These are phyloP conservation scores for Malassezia psittaci DNA, from an alignment of 1,284 basidiomycete genomes.

Conservation along the genomic window DNA sequence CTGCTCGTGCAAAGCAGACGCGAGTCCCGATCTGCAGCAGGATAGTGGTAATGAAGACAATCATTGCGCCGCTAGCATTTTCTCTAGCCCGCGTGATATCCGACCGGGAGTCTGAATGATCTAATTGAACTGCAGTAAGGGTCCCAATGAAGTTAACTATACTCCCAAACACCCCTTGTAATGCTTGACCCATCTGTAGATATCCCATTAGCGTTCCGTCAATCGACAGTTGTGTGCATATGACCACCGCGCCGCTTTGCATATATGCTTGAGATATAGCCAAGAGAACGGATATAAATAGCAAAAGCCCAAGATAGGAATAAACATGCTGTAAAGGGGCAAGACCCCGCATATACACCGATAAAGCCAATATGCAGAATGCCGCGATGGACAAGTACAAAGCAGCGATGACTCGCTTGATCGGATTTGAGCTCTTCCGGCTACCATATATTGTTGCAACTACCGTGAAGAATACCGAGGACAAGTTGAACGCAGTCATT, in stretches of 20 bases:
- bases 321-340: background rate
- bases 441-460: constrained; percentile 7
- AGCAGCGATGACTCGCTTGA: background rate
- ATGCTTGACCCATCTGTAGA: constrained; percentile 25
- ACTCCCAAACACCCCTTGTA: constrained; percentile 21
- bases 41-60: constrained; percentile 1
- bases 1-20: background rate
- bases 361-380: background rate
- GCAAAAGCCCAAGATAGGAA: constrained; percentile 14
- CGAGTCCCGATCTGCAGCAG: constrained; percentile 2
- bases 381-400: background rate
- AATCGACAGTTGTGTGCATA: constrained; percentile 17
- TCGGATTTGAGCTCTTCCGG: background rate
- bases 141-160: constrained; percentile 19
- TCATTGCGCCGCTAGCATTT: constrained; percentile 7
- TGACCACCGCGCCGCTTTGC: constrained; percentile 25
- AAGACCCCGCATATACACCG: background rate
- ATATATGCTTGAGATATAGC: constrained; percentile 18
- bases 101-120: background rate
- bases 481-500: constrained; percentile 19
- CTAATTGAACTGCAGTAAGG: background rate
- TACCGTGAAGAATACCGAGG: constrained; percentile 20
- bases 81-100: background rate
- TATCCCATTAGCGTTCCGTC: constrained; percentile 18
- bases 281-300: constrained; percentile 6